These are phyloP conservation scores for Xylaria arbuscula DNA, from an alignment of 2,329 filamentous ascomycete species.

Conservation along the genomic window DNA sequence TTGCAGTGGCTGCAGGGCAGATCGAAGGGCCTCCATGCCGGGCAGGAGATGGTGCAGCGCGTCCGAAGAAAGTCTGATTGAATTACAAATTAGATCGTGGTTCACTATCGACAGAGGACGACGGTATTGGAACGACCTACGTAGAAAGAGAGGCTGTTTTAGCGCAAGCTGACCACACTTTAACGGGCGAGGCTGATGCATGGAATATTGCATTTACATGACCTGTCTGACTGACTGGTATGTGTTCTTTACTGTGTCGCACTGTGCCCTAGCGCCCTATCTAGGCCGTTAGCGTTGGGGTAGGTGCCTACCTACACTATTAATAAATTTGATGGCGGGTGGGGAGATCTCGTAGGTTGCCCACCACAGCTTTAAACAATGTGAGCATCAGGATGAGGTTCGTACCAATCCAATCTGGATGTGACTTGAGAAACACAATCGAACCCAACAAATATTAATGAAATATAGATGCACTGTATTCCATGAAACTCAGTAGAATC, in stretches of 20 bases:
- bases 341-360: too few species aligned
- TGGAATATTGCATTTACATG: neutral
- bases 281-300: too few species aligned
- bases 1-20: constrained; percentile 68
- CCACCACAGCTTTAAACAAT: too few species aligned
- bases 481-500: too few species aligned
- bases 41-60: neutral
- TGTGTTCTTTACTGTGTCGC: neutral
- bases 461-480: neutral
- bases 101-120: neutral
- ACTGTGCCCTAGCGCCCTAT: neutral
- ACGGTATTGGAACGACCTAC: neutral
- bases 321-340: too few species aligned
- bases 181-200: constrained; percentile 26
- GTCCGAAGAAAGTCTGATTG: neutral
- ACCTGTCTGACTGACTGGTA: neutral
- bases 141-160: neutral
- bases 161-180: neutral
- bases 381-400: too few species aligned
- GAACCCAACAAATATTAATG: too few species aligned
- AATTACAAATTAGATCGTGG: neutral
- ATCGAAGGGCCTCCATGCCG: constrained; percentile 70
- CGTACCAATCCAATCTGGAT: too few species aligned
- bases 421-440: too few species aligned
- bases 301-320: too few species aligned